Evolutionary conservation across 371 early-diverging fungal genomes (phyloP).

Genomic region (Circinella minor): DNA sequence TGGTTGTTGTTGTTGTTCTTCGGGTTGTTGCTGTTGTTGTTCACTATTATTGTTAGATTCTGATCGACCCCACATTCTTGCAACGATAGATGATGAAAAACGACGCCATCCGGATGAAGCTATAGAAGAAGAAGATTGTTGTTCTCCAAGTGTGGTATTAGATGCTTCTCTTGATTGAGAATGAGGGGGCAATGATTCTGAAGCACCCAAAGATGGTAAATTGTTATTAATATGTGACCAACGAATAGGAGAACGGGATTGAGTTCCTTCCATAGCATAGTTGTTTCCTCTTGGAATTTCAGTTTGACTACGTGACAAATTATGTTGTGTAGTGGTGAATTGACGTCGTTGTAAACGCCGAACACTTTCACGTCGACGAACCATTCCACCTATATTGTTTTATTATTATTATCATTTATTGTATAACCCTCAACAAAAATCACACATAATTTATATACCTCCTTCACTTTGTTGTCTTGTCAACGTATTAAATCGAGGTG

Average conservation of each 20-base stretch:
- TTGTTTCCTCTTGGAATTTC: neutral
- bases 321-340: neutral
- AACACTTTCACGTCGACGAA: neutral
- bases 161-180: neutral
- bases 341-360: neutral
- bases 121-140: neutral
- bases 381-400: neutral
- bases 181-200: neutral
- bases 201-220: neutral
- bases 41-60: neutral
- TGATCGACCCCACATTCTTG: neutral
- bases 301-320: neutral
- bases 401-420: neutral
- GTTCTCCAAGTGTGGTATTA: neutral
- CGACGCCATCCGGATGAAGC: conserved; percentile 3
- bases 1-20: neutral
- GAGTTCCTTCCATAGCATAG: neutral
- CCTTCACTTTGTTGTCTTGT: conserved; percentile 7
- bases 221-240: neutral
- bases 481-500: neutral
- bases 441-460: neutral
- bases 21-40: conserved; percentile 4
- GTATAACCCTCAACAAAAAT: neutral
- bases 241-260: neutral
- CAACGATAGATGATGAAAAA: conserved; percentile 1